phyloP scores from a whole-genome alignment of 805 yeast species.

The Wickerhamomyces subpelliculosus region DNA sequence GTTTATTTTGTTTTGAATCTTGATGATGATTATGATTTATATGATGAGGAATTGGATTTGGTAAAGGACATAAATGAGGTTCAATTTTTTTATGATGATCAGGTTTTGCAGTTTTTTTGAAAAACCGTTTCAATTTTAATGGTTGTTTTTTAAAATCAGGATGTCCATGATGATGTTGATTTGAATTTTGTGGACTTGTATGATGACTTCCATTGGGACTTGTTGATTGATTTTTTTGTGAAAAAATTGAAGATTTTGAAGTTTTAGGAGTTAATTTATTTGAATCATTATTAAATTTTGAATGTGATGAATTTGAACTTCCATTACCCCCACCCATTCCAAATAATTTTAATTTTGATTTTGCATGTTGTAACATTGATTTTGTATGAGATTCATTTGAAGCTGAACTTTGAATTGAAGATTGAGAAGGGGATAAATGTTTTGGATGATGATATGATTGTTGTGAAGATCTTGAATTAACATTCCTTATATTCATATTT shows the following conservation, averaged over 20 bases:
- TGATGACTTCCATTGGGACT: slow-evolving; percentile 8
- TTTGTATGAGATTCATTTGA: slow-evolving; percentile 1
- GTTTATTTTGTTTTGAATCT: not conserved
- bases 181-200: slow-evolving; percentile 4
- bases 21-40: slow-evolving; percentile 16
- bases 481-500: slow-evolving; percentile 1
- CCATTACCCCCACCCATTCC: slow-evolving; percentile 1
- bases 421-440: not conserved
- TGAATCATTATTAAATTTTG: slow-evolving; percentile 5
- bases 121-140: slow-evolving; percentile 38
- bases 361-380: not conserved
- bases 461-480: not conserved
- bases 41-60: not conserved
- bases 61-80: too few species aligned
- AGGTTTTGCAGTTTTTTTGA: slow-evolving; percentile 34
- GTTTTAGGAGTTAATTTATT: slow-evolving; percentile 21
- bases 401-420: not conserved
- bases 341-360: slow-evolving; percentile 1
- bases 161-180: slow-evolving; percentile 6
- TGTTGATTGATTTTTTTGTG: slow-evolving; percentile 15
- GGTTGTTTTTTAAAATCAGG: slow-evolving; percentile 11
- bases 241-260: slow-evolving; percentile 18
- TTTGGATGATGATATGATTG: not conserved
- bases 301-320: not conserved
- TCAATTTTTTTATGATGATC: slow-evolving; percentile 1